These are phyloP conservation scores for Fusarium clavum DNA, from an alignment of 2,329 filamentous ascomycete species.

Conservation along the genomic window DNA sequence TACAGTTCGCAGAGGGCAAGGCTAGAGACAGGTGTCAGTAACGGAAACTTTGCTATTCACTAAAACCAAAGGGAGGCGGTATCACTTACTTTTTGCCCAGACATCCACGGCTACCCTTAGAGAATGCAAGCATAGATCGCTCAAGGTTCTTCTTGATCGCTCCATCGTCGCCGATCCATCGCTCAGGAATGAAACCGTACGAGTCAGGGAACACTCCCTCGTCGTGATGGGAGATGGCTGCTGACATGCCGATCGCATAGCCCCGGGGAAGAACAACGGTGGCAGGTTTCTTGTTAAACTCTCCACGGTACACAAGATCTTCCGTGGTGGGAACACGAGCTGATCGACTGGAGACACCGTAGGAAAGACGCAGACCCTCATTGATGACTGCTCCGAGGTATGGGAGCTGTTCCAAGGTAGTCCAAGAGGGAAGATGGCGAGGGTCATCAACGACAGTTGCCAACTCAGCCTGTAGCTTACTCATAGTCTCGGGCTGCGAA, in stretches of 20 bases:
- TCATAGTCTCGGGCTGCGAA: constrained; percentile 5
- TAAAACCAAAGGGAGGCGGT: rapidly evolving
- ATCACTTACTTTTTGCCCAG: constrained; percentile 25
- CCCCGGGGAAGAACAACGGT: constrained; percentile 1
- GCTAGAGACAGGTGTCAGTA: neutral
- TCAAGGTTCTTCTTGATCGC: constrained; percentile 14
- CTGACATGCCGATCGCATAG: constrained; percentile 19
- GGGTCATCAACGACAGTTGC: neutral
- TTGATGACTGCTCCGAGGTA: constrained; percentile 3
- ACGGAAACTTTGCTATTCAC: rapidly evolving
- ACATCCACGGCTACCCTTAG: constrained; percentile 14
- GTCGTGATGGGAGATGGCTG: constrained; percentile 14
- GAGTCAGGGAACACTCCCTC: constrained; percentile 18
- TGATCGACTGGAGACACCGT: constrained; percentile 18
- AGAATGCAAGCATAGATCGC: constrained; percentile 17
- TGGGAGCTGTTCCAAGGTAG: constrained; percentile 2
- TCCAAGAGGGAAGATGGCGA: constrained; percentile 21
- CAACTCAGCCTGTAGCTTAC: neutral
- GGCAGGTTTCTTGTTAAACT: constrained; percentile 15
- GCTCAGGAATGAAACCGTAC: constrained; percentile 1
- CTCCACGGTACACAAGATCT: constrained; percentile 8
- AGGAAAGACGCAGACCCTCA: constrained; percentile 11
- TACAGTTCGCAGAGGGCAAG: constrained; percentile 20
- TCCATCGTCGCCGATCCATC: constrained; percentile 11
- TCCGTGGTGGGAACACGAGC: constrained; percentile 14